Percentiles rank a stretch among this genome's conserved stretches.
These are phyloP conservation scores for Stylosanthes scabra DNA, from an alignment of 331 rosid genomes.

Conservation along the genomic window DNA sequence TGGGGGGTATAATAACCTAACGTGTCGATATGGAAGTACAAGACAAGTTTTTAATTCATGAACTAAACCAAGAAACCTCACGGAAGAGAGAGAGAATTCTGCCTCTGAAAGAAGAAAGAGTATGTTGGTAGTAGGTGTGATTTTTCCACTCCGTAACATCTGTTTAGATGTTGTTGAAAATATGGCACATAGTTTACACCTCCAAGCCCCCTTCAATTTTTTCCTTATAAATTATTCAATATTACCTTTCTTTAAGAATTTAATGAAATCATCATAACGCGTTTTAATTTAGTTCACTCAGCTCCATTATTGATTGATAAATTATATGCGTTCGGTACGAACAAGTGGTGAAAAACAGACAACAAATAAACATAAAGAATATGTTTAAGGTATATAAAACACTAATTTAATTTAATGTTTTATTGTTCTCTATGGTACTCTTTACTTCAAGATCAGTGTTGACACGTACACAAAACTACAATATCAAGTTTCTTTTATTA, in stretches of 20 bases:
- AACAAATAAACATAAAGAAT: too few relatives aligned
- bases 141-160: background rate
- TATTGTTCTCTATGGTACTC: too few relatives aligned
- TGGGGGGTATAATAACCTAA: too few relatives aligned
- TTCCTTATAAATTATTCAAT: background rate
- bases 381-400: background rate
- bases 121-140: constrained; percentile 9
- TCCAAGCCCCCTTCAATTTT: background rate
- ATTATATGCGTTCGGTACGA: background rate
- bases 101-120: too few relatives aligned
- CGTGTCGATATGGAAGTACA: too few relatives aligned
- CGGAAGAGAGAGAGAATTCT: too few relatives aligned
- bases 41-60: too few relatives aligned
- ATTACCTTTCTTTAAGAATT: background rate
- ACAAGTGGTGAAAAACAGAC: background rate
- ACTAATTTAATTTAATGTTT: background rate
- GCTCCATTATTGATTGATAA: background rate
- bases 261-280: constrained; percentile 1
- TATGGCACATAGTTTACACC: background rate
- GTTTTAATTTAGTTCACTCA: background rate
- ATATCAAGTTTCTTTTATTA: too few relatives aligned
- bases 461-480: too few relatives aligned
- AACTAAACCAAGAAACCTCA: too few relatives aligned
- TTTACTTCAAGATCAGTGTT: too few relatives aligned
- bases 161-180: background rate